phyloP scores from a whole-genome alignment of 2,329 filamentous ascomycete species.

The Didymellaceae sp. region DNA sequence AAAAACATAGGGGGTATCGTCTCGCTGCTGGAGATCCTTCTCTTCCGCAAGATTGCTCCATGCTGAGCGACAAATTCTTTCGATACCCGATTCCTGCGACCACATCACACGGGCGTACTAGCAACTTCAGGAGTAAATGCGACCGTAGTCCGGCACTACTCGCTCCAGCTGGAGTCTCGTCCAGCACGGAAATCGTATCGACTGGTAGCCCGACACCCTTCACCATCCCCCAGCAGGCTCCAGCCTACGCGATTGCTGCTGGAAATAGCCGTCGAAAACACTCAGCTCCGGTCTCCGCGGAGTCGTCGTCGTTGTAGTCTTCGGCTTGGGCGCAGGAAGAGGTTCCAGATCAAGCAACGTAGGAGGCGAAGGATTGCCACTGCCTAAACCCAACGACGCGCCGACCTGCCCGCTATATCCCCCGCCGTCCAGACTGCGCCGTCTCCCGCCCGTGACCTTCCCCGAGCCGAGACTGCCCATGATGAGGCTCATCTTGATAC shows the following conservation, averaged over 20 bases:
- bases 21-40: too few relatives aligned
- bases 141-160: too few relatives aligned
- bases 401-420: slow-evolving; percentile 42
- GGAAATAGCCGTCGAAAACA: slow-evolving; percentile 47
- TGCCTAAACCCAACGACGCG: slow-evolving; percentile 22
- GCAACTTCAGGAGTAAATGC: too few relatives aligned
- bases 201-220: too few relatives aligned
- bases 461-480: slow-evolving; percentile 40
- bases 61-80: too few relatives aligned
- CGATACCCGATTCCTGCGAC: too few relatives aligned
- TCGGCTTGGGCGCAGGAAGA: neutral
- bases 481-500: slow-evolving; percentile 44
- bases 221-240: slow-evolving; percentile 33
- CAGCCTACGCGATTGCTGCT: slow-evolving; percentile 37
- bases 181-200: too few relatives aligned
- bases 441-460: slow-evolving; percentile 33
- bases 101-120: too few relatives aligned
- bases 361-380: slow-evolving; percentile 14
- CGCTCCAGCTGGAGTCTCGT: too few relatives aligned
- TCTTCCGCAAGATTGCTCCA: too few relatives aligned
- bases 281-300: slow-evolving; percentile 40
- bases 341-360: slow-evolving; percentile 27
- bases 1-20: neutral
- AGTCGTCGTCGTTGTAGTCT: neutral
- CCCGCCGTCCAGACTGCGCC: slow-evolving; percentile 46